These are phyloP conservation scores for Porphyrellus cyaneotinctus DNA, from an alignment of 768 basidiomycete genomes.

Conservation along the genomic window DNA sequence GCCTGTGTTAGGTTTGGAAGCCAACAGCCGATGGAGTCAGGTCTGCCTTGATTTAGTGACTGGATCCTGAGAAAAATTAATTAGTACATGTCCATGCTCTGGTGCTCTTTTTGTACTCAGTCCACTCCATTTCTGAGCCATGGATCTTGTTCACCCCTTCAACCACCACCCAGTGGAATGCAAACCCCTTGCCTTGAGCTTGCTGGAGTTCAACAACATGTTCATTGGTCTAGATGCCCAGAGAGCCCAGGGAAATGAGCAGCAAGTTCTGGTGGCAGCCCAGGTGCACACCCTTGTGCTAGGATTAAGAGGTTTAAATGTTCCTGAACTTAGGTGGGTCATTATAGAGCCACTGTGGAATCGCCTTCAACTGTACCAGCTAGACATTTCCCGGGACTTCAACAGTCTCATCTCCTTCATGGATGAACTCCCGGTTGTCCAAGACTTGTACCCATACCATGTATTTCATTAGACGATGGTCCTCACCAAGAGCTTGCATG, in stretches of 20 bases:
- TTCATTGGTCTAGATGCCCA: background rate
- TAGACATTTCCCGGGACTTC: constrained; percentile 1
- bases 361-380: background rate
- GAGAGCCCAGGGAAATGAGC: background rate
- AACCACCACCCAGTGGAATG: background rate
- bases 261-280: background rate
- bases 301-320: background rate
- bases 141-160: too few species aligned
- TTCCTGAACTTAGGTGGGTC: background rate
- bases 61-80: too few species aligned
- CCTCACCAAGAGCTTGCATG: background rate
- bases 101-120: too few species aligned
- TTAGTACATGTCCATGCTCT: too few species aligned
- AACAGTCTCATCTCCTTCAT: constrained; percentile 2
- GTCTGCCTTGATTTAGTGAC: too few species aligned
- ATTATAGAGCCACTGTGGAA: background rate
- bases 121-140: too few species aligned
- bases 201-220: constrained; percentile 2
- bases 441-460: background rate
- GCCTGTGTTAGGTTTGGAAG: too few species aligned
- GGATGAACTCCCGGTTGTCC: background rate
- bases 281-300: background rate
- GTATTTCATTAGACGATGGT: constrained; percentile 1
- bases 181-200: background rate
- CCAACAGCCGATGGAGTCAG: too few species aligned